These are phyloP conservation scores for Acephala macrosclerotiorum DNA, from an alignment of 2,329 filamentous ascomycete species.

Conservation along the genomic window DNA sequence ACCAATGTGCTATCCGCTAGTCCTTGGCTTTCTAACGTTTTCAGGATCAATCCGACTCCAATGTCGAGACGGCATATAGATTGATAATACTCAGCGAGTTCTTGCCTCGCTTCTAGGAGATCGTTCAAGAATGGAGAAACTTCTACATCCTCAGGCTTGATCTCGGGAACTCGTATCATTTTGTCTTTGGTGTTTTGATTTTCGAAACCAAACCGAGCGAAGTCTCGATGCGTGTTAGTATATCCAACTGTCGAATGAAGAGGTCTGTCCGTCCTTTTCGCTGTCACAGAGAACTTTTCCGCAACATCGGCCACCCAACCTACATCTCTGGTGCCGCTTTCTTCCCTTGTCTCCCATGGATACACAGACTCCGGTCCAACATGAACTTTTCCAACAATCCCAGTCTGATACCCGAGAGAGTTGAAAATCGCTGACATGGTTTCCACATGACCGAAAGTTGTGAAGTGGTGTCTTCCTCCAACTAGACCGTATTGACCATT, in stretches of 20 bases:
- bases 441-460: slow-evolving; percentile 53
- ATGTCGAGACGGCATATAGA: slow-evolving; percentile 44
- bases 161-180: slow-evolving; percentile 18
- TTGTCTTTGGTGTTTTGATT: slow-evolving; percentile 41
- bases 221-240: slow-evolving; percentile 55
- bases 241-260: slow-evolving; percentile 57
- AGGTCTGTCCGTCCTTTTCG: slow-evolving; percentile 42
- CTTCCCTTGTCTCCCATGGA: slow-evolving; percentile 50
- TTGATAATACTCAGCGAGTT: slow-evolving; percentile 40
- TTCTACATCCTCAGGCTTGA: slow-evolving; percentile 35
- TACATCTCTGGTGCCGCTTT: slow-evolving; percentile 54
- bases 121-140: slow-evolving; percentile 40
- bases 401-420: slow-evolving; percentile 51
- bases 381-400: slow-evolving; percentile 57
- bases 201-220: slow-evolving; percentile 46
- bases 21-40: slow-evolving; percentile 40
- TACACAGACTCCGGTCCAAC: slow-evolving; percentile 51
- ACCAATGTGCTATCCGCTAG: slow-evolving; percentile 46
- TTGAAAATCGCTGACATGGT: slow-evolving; percentile 50
- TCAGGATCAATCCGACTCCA: slow-evolving; percentile 47
- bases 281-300: slow-evolving; percentile 47
- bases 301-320: slow-evolving; percentile 49
- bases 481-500: slow-evolving; percentile 56
- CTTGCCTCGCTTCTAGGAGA: slow-evolving; percentile 37
- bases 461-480: slow-evolving; percentile 49